Conservation (phyloP, 2,329 filamentous ascomycete species). For the Magnaporthiopsis incrustans region DNA sequence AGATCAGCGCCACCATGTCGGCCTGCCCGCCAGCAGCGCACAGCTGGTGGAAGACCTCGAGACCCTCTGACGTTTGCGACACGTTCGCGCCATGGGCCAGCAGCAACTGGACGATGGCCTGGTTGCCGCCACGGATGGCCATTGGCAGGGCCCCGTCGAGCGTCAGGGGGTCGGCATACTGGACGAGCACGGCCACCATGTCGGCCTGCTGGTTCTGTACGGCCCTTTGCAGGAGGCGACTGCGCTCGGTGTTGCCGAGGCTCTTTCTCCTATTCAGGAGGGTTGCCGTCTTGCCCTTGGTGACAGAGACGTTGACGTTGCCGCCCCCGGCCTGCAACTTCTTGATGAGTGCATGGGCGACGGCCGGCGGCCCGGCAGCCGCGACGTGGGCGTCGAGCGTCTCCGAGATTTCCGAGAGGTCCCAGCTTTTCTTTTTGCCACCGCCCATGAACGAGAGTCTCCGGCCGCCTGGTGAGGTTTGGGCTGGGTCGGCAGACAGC, state of each 20-base stretch:
- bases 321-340: conserved; percentile 42
- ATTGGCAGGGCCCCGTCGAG: conserved; percentile 41
- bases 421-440: conserved; percentile 41
- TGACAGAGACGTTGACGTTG: conserved; percentile 37
- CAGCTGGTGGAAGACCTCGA: conserved; percentile 44
- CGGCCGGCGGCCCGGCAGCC: conserved; percentile 41
- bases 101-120: conserved; percentile 36
- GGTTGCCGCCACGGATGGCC: conserved; percentile 37
- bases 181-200: conserved; percentile 45
- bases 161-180: conserved; percentile 41
- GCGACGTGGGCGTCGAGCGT: conserved; percentile 41
- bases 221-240: conserved; percentile 37
- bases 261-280: conserved; percentile 42
- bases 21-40: conserved; percentile 38
- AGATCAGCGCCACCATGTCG: conserved; percentile 37
- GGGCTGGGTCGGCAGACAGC: conserved; percentile 21
- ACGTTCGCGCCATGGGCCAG: conserved; percentile 43
- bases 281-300: conserved; percentile 36
- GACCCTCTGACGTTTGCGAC: conserved; percentile 39
- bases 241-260: conserved; percentile 38
- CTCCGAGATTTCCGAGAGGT: conserved; percentile 44
- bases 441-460: conserved; percentile 34
- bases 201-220: conserved; percentile 48
- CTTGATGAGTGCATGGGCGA: conserved; percentile 46
- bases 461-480: conserved; percentile 19